Base-by-base conservation (phyloP, 164 flowering plant species). In the Chloranthus sessilifolius region DNA sequence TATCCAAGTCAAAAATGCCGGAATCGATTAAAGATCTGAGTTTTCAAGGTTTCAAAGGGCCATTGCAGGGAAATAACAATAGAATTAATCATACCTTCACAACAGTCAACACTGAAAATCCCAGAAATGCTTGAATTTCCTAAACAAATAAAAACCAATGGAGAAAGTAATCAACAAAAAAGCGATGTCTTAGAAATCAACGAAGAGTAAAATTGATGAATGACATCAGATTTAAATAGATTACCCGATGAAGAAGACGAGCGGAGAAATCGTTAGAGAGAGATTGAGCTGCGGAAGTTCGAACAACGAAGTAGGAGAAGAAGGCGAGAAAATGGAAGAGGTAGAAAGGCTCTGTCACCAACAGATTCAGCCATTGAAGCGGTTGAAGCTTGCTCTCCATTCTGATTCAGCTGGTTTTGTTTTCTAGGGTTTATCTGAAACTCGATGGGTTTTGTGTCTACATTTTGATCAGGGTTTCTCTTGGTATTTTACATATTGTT, bases 81-180 rank as follows among this genome's bases (percentile, higher is more conserved):
- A n/a, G n/a, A 3, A n/a, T 12, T 21, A 24, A 21, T 16, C 25
- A 14, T 64, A 87, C 98, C 95, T 88, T 91, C 19, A 83, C 50
- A 12, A 62, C 68, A 33, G 73, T 25, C 38, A 83, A 50, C 48
- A 80, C 51, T 0, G 39, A 41, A 53, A 80, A 71, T 14, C 85
- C 79, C 52, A 87, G 60, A 59, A 78, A 9, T 28, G 81, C 88
- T 71, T 91, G 96, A 72, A 81, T 66, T 62, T 87, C 98, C 96
- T 90, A 43, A 36, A 67, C 21, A 65, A 41, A 17, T 20, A 5
- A 10, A 43, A 3, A 55, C 20, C 14, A 29, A 41, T 12, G 34
- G 36, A 41, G 35, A 59, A 22, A 34, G 21, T 22, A 14, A 51
- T 2, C 2, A 21, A 11, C 7, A 23, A 8, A 42, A 44, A 34